These are phyloP conservation scores for Fusarium napiforme DNA, from an alignment of 2,329 filamentous ascomycete genomes.

Conservation along the genomic window DNA sequence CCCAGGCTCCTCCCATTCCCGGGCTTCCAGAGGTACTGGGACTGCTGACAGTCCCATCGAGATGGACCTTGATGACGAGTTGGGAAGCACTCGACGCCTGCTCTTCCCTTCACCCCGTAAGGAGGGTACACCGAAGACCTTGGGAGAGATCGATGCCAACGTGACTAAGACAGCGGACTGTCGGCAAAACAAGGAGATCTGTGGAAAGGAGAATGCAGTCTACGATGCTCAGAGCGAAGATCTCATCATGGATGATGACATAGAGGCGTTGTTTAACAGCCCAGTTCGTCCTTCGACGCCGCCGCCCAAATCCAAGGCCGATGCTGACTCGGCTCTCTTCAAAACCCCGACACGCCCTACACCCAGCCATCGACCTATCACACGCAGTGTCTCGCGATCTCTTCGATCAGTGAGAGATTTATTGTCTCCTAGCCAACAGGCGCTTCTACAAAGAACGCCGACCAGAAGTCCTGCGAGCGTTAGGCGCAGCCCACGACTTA, in stretches of 20 bases:
- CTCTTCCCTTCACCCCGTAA: conserved; percentile 82
- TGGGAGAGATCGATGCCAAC: conserved; percentile 68
- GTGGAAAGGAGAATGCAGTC: conserved; percentile 60
- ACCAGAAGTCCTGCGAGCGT: conserved; percentile 53
- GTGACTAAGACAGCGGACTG: conserved; percentile 57
- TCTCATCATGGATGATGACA: conserved; percentile 58
- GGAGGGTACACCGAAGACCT: conserved; percentile 68
- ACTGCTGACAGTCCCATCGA: conserved; percentile 68
- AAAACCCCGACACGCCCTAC: conserved; percentile 73
- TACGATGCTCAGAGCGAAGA: conserved; percentile 54
- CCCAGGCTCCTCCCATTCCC: conserved; percentile 63
- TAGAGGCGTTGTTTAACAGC: conserved; percentile 75
- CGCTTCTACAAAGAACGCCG: conserved; percentile 61
- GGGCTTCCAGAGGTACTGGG: conserved; percentile 64
- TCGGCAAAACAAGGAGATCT: conserved; percentile 50
- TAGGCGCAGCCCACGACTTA: conserved; percentile 57
- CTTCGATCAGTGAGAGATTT: conserved; percentile 59
- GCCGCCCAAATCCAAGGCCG: conserved; percentile 57
- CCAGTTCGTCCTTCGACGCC: conserved; percentile 62
- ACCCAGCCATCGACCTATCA: conserved; percentile 69
- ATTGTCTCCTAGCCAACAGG: conserved; percentile 57
- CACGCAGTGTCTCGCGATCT: conserved; percentile 68
- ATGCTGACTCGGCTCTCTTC: conserved; percentile 58
- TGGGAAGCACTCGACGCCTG: conserved; percentile 72
- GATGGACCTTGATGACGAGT: conserved; percentile 58